Percentiles rank a stretch among this genome's conserved stretches.
Evolutionary conservation across 345 rosid genomes (phyloP).

Genomic region (Erysimum cheiranthoides): DNA sequence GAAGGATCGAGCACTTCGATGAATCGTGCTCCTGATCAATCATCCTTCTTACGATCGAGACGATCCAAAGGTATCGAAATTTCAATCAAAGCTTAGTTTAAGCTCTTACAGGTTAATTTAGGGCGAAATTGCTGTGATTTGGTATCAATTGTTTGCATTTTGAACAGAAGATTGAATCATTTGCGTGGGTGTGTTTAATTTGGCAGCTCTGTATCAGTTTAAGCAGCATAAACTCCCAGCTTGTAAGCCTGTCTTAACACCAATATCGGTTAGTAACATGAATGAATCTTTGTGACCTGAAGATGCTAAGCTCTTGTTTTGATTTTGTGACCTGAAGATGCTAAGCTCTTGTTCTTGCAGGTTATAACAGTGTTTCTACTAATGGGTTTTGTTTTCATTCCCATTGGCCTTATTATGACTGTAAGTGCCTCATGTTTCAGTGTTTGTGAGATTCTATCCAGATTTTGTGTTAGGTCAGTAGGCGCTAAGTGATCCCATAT

Average conservation of each 20-base stretch:
- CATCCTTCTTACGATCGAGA: slow-evolving; percentile 46
- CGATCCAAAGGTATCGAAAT: slow-evolving; percentile 47
- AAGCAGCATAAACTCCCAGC: slow-evolving; percentile 85
- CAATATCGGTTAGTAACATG: slow-evolving; percentile 59
- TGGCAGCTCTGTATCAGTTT: slow-evolving; percentile 63
- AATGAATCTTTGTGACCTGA: neutral
- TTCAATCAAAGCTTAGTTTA: neutral
- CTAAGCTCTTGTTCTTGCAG: slow-evolving; percentile 42
- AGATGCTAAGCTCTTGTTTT: slow-evolving; percentile 19
- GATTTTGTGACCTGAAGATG: no score
- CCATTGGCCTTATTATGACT: slow-evolving; percentile 65
- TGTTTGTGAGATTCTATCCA: no score
- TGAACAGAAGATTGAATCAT: neutral
- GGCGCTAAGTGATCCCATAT: no score
- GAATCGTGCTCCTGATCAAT: slow-evolving; percentile 36
- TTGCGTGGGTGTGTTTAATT: slow-evolving; percentile 24
- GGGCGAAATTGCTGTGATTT: neutral
- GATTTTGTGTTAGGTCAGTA: no score
- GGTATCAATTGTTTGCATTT: neutral
- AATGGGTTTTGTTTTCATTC: slow-evolving; percentile 63
- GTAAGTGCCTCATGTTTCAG: no score
- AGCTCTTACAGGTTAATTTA: neutral
- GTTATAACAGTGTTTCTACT: slow-evolving; percentile 63
- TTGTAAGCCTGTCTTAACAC: slow-evolving; percentile 86
- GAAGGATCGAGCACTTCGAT: slow-evolving; percentile 46